Evolutionary conservation across 495 filamentous ascomycete genomes (phyloP).

Genomic region (Hypoxylon subgilvum): DNA sequence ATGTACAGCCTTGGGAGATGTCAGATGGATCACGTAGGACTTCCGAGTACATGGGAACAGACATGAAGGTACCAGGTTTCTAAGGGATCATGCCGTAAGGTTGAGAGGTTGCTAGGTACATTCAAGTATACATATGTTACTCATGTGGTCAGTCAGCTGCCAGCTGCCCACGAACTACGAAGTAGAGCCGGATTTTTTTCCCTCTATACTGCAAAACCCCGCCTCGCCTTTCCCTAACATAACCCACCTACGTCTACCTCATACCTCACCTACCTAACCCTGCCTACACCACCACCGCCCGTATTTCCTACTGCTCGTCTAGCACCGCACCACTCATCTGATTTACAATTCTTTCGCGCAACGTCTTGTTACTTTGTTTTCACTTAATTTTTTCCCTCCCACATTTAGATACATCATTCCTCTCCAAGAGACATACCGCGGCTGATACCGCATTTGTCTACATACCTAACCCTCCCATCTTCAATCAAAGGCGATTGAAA

Average conservation of each 20-base stretch:
- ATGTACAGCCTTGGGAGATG: no score
- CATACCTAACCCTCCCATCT: conserved; percentile 14
- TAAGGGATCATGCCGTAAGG: no score
- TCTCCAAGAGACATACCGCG: conserved; percentile 28
- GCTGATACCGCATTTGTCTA: conserved; percentile 33
- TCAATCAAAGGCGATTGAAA: conserved; percentile 31
- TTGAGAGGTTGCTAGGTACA: no score
- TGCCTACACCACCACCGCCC: conserved; percentile 7
- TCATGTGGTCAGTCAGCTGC: no score
- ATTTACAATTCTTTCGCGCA: conserved; percentile 37
- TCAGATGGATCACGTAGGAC: no score
- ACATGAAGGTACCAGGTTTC: no score
- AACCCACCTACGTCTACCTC: no score
- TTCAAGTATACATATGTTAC: no score
- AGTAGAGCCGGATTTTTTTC: conserved; percentile 9
- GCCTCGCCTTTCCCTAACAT: conserved; percentile 20
- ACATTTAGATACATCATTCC: conserved; percentile 39
- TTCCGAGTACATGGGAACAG: conserved; percentile 13
- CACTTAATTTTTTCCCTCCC: no score
- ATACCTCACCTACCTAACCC: conserved; percentile 18
- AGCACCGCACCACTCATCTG: conserved; percentile 1
- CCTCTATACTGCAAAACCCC: conserved; percentile 24
- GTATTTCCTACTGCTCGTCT: neutral
- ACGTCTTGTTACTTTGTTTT: conserved; percentile 30
- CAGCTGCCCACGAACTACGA: conserved; percentile 10